phyloP scores from a whole-genome alignment of 768 basidiomycete genomes.

The Rhodotorula paludigena region DNA sequence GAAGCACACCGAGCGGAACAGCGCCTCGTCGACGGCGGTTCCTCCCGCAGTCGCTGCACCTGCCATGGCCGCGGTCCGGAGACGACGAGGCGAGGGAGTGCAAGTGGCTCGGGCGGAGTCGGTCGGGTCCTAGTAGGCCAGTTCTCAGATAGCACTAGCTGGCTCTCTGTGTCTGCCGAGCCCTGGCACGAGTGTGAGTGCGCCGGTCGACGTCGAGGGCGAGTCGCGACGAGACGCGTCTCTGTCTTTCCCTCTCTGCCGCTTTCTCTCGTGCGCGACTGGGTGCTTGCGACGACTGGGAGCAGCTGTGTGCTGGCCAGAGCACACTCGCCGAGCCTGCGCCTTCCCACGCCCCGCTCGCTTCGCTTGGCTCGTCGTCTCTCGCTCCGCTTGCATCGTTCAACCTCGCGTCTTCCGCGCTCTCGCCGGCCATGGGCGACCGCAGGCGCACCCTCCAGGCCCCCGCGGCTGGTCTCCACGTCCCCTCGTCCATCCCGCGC shows the following conservation, averaged over 20 bases:
- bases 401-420: not conserved
- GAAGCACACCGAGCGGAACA: too few species aligned
- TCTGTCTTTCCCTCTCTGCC: not conserved
- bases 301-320: too few species aligned
- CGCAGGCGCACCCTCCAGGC: conserved; percentile 31
- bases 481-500: conserved; percentile 34
- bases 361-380: not conserved
- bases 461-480: not conserved
- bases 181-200: not conserved
- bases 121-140: not conserved
- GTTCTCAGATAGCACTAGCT: conserved; percentile 3
- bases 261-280: too few species aligned
- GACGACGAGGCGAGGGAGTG: too few species aligned
- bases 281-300: too few species aligned
- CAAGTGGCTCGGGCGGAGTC: too few species aligned
- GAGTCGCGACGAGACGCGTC: not conserved
- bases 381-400: not conserved
- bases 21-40: too few species aligned
- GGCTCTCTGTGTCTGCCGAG: not conserved
- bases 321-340: not conserved
- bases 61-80: too few species aligned
- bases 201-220: too few species aligned
- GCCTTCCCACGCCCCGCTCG: not conserved
- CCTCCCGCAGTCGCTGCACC: too few species aligned
- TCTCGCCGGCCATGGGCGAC: conserved; percentile 15